Conservation (phyloP, 1,139 yeast genomes). For the Debaryomyces singareniensis region DNA sequence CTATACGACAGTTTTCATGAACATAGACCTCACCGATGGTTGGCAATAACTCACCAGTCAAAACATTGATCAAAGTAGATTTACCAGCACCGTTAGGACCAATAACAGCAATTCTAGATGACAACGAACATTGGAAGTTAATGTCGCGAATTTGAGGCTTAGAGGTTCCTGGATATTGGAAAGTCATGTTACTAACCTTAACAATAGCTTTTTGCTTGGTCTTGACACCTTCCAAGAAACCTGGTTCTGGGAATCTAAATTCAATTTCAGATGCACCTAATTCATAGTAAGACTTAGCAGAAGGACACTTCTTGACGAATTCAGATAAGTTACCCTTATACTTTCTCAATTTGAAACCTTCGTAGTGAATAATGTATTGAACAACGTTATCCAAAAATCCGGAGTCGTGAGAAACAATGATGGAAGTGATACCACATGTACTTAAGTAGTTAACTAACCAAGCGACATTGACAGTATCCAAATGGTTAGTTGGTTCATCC, state of each 20-base stretch:
- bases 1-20: conserved; percentile 99
- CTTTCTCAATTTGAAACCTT: conserved; percentile 98
- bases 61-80: conserved; percentile 94
- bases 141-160: conserved; percentile 90
- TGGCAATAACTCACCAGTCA: conserved; percentile 99
- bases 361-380: conserved; percentile 98
- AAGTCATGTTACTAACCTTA: conserved; percentile 91
- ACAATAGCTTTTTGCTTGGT: conserved; percentile 99
- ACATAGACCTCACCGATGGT: conserved; percentile 97
- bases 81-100: conserved; percentile 99
- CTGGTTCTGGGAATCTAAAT: conserved; percentile 98
- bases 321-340: conserved; percentile 99
- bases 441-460: conserved; percentile 99
- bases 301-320: conserved; percentile 97
- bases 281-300: conserved; percentile 98
- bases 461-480: conserved; percentile 98
- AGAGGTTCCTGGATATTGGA: conserved; percentile 98
- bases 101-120: conserved; percentile 99
- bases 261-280: conserved; percentile 96
- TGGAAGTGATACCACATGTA: conserved; percentile 97
- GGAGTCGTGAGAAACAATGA: conserved; percentile 98
- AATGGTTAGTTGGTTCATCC: conserved; percentile 99
- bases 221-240: conserved; percentile 99
- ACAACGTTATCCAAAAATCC: conserved; percentile 98
- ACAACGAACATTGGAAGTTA: conserved; percentile 96